Evolutionary conservation across 176 grass and related monocot genomes (phyloP), one percentile per base, ranked within the genome.

Genomic region (Avena sativa): DNA sequence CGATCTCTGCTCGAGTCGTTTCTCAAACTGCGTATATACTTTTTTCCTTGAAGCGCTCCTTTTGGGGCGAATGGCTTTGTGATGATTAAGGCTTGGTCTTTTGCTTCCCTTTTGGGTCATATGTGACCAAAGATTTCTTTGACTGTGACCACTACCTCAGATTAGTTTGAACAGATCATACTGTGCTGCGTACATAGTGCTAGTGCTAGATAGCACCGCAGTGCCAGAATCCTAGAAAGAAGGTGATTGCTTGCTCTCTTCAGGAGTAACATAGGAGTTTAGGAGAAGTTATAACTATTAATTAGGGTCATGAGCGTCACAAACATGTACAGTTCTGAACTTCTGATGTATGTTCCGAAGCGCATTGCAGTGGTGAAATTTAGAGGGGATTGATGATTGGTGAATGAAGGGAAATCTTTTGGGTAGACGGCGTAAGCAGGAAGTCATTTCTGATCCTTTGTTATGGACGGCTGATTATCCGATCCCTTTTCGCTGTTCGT

Each of bases 1-100:
- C 81, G 32, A 74, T 83, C 82, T 81, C 40, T 80, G 72, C 81
- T n/a, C 25, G 71, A 77, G 85, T 91, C 49, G 76, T 80, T 87
- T 71, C 81, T 91, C 89, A 87, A 91, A 91, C 52, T 89, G 86
- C 88, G 84, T 85, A 79, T 92, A 87, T 87, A 87, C 82, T 93
- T 92, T 90, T 83, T 86, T 89, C 87, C 85, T 86, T 93, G 88
- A 76, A 91, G 95, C 95, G 64, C 95, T 94, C 85, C 95, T 98
- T 98, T 98, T 95, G 77, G 90, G 83, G 93, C 89, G 89, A 93
- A 92, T 98, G 80, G 87, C 89, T 98, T 98, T 94, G 86, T 88
- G 80, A 98, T 98, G 87, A 98, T 98, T 93, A 90, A 87, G 81
- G 79, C 69, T 95, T 85, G 91, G 91, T 86, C 87, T 87, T 93